Percentiles rank a stretch among this genome's conserved stretches.
These are phyloP conservation scores for Kwoniella mangroviensis DNA, from an alignment of 768 basidiomycete genomes.

Conservation along the genomic window DNA sequence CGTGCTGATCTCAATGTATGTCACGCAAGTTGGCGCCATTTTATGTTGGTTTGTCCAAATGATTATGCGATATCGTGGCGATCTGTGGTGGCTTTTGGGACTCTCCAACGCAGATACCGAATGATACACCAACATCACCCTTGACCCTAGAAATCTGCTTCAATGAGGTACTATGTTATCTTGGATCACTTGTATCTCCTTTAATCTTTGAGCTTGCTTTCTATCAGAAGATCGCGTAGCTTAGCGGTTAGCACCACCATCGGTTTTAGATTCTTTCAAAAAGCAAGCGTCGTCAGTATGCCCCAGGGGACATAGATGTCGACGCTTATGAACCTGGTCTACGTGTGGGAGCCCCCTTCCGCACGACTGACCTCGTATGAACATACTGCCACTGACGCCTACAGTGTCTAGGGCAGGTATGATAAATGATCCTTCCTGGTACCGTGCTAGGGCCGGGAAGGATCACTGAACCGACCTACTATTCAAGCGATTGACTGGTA, in stretches of 20 bases:
- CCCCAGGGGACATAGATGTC: neutral
- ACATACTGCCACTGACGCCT: neutral
- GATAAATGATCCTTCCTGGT: neutral
- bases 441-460: neutral
- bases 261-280: conserved; percentile 5
- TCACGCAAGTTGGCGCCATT: neutral
- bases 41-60: neutral
- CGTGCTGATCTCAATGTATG: neutral
- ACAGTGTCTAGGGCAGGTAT: neutral
- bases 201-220: no score
- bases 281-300: neutral
- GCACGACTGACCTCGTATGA: neutral
- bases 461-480: neutral
- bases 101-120: no score
- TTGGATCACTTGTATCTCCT: neutral
- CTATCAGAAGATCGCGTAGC: neutral
- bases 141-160: neutral
- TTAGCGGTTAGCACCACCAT: conserved; percentile 5
- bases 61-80: no score
- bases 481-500: neutral
- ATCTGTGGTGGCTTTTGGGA: no score
- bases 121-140: no score
- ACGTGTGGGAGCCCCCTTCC: neutral
- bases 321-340: neutral
- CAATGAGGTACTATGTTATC: neutral